phyloP scores from a whole-genome alignment of 495 filamentous ascomycete species.

The Tuber borchii region DNA sequence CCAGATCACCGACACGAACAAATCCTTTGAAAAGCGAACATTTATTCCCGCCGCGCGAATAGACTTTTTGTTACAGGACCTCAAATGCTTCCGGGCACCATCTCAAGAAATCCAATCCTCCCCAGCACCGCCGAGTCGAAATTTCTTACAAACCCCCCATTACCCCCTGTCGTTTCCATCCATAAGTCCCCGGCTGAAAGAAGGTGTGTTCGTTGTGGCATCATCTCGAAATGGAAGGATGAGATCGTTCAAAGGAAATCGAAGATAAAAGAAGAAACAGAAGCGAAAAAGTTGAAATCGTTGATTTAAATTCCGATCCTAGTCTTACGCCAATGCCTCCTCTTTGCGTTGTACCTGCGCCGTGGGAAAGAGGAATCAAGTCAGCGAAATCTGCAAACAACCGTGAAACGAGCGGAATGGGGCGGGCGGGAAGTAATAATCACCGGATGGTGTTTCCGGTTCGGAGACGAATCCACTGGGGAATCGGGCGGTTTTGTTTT shows the following conservation, averaged over 20 bases:
- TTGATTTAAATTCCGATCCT: conserved; percentile 85
- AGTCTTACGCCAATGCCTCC: conserved; percentile 99
- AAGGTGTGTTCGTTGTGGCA: neutral
- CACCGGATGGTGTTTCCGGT: conserved; percentile 99
- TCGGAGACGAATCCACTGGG: conserved; percentile 97
- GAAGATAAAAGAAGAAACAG: conserved; percentile 7
- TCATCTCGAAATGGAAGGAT: neutral
- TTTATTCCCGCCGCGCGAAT: neutral
- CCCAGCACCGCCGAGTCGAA: neutral
- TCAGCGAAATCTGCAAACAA: conserved; percentile 20
- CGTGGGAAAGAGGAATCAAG: conserved; percentile 16
- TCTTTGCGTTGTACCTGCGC: conserved; percentile 96
- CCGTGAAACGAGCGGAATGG: neutral
- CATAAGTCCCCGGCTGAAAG: neutral
- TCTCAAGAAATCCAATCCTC: neutral
- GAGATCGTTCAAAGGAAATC: conserved; percentile 3
- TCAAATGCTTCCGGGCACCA: neutral
- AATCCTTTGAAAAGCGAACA: neutral
- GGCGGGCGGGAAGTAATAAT: conserved; percentile 35
- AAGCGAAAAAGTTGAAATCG: conserved; percentile 14
- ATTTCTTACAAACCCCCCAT: conserved; percentile 2
- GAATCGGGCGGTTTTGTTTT: conserved; percentile 98
- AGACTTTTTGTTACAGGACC: conserved; percentile 2
- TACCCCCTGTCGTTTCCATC: neutral
- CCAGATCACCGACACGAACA: neutral